A percentile compares a stretch with the other conserved stretches of the same genome.
Conservation (phyloP, 441 rosid species). For the Erysimum pusillum region DNA sequence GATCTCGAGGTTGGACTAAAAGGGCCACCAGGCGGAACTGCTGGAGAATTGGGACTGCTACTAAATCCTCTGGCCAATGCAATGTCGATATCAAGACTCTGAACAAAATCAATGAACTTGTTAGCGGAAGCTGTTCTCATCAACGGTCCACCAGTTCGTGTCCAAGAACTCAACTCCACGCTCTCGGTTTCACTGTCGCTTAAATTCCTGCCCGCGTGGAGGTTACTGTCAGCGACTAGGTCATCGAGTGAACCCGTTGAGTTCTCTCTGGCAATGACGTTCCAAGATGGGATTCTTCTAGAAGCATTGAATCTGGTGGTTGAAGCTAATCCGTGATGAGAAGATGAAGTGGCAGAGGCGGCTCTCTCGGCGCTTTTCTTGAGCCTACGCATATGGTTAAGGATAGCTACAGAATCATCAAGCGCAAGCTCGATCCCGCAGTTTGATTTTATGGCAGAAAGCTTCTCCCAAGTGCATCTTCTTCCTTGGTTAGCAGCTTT, state of each 20-base stretch:
- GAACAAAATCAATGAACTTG: conserved; percentile 76
- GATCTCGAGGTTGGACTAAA: conserved; percentile 52
- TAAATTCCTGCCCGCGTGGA: conserved; percentile 61
- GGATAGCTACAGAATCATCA: conserved; percentile 88
- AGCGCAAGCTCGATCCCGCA: conserved; percentile 96
- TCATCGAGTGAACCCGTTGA: conserved; percentile 95
- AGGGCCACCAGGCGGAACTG: conserved; percentile 54
- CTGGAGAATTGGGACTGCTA: conserved; percentile 60
- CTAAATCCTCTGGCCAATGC: conserved; percentile 59
- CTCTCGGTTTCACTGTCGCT: conserved; percentile 86
- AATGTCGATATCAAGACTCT: conserved; percentile 66
- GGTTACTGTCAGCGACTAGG: conserved; percentile 58
- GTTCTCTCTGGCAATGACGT: conserved; percentile 93
- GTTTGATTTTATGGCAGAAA: conserved; percentile 95
- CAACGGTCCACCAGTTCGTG: conserved; percentile 94
- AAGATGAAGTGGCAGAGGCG: conserved; percentile 77
- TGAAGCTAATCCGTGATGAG: conserved; percentile 69
- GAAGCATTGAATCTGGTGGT: conserved; percentile 78
- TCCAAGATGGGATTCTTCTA: conserved; percentile 97
- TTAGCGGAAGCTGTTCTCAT: conserved; percentile 97
- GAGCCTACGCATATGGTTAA: conserved; percentile 96
- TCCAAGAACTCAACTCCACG: conserved; percentile 83
- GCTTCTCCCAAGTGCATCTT: conserved; percentile 99
- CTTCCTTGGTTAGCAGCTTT: conserved; percentile 98
- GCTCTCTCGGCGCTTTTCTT: conserved; percentile 96